A percentile compares a stretch with the other conserved stretches of the same genome.
phyloP scores from a whole-genome alignment of 352 stramenopile species.

The Phytophthora aleatoria region DNA sequence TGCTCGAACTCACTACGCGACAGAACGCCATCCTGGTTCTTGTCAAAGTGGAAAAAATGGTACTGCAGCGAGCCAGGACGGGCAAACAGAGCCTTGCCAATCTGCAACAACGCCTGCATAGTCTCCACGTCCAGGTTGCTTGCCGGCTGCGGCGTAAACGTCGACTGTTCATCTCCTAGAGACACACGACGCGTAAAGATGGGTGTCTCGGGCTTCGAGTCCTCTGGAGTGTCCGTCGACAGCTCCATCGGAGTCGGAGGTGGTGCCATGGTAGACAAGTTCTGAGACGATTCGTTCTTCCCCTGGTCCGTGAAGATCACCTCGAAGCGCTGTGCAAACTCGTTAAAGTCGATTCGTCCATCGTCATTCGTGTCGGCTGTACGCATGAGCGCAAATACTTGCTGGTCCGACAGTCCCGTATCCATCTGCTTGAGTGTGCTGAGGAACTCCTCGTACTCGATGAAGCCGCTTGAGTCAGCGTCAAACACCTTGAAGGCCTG shows the following conservation, averaged over 20 bases:
- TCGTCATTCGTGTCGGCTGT: slow-evolving; percentile 93
- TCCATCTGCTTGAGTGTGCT: slow-evolving; percentile 91
- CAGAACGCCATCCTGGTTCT: slow-evolving; percentile 84
- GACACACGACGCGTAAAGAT: slow-evolving; percentile 63
- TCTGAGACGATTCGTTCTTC: slow-evolving; percentile 32
- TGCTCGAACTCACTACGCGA: slow-evolving; percentile 78
- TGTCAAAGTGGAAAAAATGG: slow-evolving; percentile 86
- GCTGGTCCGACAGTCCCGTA: slow-evolving; percentile 90
- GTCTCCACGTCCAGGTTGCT: slow-evolving; percentile 82
- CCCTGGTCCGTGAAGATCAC: slow-evolving; percentile 89
- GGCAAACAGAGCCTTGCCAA: slow-evolving; percentile 80
- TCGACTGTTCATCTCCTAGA: slow-evolving; percentile 62
- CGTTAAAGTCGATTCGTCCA: slow-evolving; percentile 90
- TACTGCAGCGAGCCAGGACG: slow-evolving; percentile 78
- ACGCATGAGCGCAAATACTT: slow-evolving; percentile 94
- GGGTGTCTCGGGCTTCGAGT: slow-evolving; percentile 13
- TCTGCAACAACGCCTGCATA: slow-evolving; percentile 76
- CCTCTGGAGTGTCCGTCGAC: slow-evolving; percentile 23
- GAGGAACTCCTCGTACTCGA: slow-evolving; percentile 95
- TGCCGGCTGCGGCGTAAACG: slow-evolving; percentile 57
- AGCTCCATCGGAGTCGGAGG: slow-evolving; percentile 28
- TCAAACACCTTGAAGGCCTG: slow-evolving; percentile 93
- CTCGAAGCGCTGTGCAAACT: slow-evolving; percentile 92
- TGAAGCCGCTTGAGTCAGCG: slow-evolving; percentile 87
- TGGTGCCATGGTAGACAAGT: slow-evolving; percentile 9